phyloP scores from a whole-genome alignment of 225 moss, liverwort and hornwort species.

The Physcomitrium patens region DNA sequence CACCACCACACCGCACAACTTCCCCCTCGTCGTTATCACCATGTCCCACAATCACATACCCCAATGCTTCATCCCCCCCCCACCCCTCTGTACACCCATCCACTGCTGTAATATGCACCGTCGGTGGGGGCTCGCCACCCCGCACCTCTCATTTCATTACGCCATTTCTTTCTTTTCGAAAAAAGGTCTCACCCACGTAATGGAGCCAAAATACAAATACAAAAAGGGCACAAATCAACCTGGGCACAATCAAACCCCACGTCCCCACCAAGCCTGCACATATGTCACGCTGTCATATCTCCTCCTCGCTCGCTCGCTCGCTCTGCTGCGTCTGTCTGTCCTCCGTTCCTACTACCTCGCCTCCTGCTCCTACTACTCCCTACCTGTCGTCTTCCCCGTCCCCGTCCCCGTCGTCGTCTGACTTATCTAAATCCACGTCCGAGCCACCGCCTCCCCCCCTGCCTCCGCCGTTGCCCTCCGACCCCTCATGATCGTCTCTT shows the following conservation, averaged over 20 bases:
- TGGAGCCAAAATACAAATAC: conserved; percentile 38
- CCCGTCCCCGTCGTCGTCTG: conserved; percentile 53
- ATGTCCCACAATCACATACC: too few species aligned
- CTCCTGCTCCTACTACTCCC: conserved; percentile 23
- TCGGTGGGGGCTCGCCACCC: not conserved
- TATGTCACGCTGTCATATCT: too few species aligned
- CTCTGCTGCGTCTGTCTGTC: too few species aligned
- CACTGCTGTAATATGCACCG: conserved; percentile 14
- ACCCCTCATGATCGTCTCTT: conserved; percentile 43
- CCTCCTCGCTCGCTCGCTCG: too few species aligned
- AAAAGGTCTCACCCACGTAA: conserved; percentile 31
- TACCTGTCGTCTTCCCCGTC: conserved; percentile 41
- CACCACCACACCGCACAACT: too few species aligned
- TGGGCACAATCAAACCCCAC: conserved; percentile 13
- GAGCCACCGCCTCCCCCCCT: conserved; percentile 51
- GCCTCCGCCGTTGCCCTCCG: conserved; percentile 46
- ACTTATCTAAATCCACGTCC: conserved; percentile 56
- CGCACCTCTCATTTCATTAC: conserved; percentile 22
- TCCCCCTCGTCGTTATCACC: too few species aligned
- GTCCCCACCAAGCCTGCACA: not conserved
- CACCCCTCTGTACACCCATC: too few species aligned
- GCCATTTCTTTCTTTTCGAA: not conserved
- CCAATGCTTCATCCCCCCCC: too few species aligned
- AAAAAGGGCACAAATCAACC: conserved; percentile 32
- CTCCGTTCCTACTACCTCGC: conserved; percentile 20